Base-by-base conservation (phyloP, 1,284 basidiomycete species). In the Puccinia horiana region DNA sequence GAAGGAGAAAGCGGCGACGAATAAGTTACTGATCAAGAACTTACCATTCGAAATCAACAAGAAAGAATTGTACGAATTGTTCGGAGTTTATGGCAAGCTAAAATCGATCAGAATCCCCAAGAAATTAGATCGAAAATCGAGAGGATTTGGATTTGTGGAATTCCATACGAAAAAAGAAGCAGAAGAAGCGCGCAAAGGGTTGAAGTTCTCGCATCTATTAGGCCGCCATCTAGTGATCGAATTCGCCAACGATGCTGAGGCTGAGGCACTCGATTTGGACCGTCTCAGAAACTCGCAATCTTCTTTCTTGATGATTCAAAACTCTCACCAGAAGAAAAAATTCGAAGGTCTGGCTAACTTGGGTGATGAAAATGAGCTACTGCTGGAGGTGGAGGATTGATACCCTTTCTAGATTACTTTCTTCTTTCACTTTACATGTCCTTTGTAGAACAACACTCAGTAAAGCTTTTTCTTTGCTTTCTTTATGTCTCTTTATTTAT, bases 1-100 rank as follows among this genome's bases (percentile, higher is more conserved):
- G n/a, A 29, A 29, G 37, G 56, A 87, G 16, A 84, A 86, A 14
- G 91, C 90, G 83, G 89, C 90, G 84, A 92, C 92, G 83, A 93
- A 94, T 83, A 95, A 96, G 90, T 91, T 98, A 89, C 91, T 98
- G 70, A 93, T 98, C 85, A 99, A 98, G 90, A 99, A 99, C 86
- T 89, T 98, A 83, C 95, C 96, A 29, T 99, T 99, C 88, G 96
- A 99, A 88, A 94, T 93, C 70, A 93, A 92, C 63, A 95, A 94
- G 89, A 94, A 93, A 88, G 96, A 99, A 84, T 90, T 99, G 29
- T 90, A 93, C 77, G 92, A 94, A 83, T 88, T 98, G 40, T 96
- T 97, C 87, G 90, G 92, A 32, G 90, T 93, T 0, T 94, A 98
- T 85, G 96, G 95, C 0, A 92, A 93, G 84, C 91, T 98, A 87